Percentiles rank a stretch among this genome's conserved stretches.
phyloP scores from a whole-genome alignment of 2,329 filamentous ascomycete genomes.

The Ophiostoma quercus region DNA sequence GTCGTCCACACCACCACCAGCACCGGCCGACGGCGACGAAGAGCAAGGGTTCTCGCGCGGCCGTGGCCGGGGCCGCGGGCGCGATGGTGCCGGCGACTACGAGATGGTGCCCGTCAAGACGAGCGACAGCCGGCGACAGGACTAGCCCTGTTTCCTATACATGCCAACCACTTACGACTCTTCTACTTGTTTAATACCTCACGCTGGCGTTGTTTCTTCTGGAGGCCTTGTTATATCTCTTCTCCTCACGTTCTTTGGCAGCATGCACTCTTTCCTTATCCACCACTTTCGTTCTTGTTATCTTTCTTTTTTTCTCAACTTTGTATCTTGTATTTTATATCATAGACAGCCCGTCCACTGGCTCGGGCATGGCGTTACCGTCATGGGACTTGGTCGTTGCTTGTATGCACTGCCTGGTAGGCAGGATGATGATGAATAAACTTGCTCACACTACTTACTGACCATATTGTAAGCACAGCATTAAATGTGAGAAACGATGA shows the following conservation, averaged over 20 bases:
- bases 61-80: constrained; percentile 47
- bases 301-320: not conserved
- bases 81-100: constrained; percentile 56
- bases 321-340: constrained; percentile 2
- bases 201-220: constrained; percentile 5
- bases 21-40: constrained; percentile 36
- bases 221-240: not conserved
- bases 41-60: constrained; percentile 49
- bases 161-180: too few relatives aligned
- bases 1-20: not conserved
- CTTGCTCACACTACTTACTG: not conserved
- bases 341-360: constrained; percentile 2
- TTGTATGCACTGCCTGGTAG: not conserved
- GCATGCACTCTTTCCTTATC: not conserved
- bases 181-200: constrained; percentile 6
- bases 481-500: too few relatives aligned
- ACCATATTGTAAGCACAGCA: too few relatives aligned
- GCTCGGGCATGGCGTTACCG: not conserved
- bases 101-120: constrained; percentile 57
- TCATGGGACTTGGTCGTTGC: not conserved
- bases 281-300: not conserved
- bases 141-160: not conserved
- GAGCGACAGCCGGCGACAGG: constrained; percentile 21
- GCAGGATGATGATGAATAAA: constrained; percentile 7
- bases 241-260: not conserved